Percentiles rank a stretch among this genome's conserved stretches.
Evolutionary conservation across 257 asterid species (phyloP).

Genomic region (Thymus quinquecostatus): DNA sequence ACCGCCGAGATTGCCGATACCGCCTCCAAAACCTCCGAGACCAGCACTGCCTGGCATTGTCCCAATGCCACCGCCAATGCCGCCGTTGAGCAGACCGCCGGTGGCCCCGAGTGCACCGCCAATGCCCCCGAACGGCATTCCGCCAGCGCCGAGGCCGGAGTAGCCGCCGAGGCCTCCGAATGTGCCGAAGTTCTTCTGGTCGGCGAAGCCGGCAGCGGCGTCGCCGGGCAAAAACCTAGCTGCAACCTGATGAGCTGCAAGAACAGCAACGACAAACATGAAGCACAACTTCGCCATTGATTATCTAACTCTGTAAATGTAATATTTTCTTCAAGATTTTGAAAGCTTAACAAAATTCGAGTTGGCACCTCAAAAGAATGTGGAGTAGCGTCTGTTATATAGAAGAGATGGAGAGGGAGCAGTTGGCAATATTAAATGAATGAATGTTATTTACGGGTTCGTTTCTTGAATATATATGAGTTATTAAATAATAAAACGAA

Average conservation of each 20-base stretch:
- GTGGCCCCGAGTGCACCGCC: constrained; percentile 40
- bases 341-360: neutral
- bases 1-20: constrained; percentile 4
- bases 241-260: constrained; percentile 34
- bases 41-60: constrained; percentile 40
- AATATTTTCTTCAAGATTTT: neutral
- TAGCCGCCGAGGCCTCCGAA: constrained; percentile 50
- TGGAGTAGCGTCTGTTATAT: constrained; percentile 20
- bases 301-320: neutral
- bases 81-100: constrained; percentile 33
- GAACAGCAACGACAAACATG: constrained; percentile 35
- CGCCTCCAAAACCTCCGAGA: constrained; percentile 28
- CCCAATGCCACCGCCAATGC: constrained; percentile 44
- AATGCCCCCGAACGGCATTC: constrained; percentile 50
- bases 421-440: constrained; percentile 38
- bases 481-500: no score
- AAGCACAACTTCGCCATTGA: constrained; percentile 44
- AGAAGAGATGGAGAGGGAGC: constrained; percentile 19
- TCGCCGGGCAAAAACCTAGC: constrained; percentile 48
- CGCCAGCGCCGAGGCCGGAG: constrained; percentile 46
- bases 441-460: neutral
- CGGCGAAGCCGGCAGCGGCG: constrained; percentile 30
- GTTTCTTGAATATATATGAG: no score
- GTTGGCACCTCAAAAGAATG: constrained; percentile 15
- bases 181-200: constrained; percentile 43